Conservation (phyloP, 345 rosid genomes). For the Anacardium occidentale region DNA sequence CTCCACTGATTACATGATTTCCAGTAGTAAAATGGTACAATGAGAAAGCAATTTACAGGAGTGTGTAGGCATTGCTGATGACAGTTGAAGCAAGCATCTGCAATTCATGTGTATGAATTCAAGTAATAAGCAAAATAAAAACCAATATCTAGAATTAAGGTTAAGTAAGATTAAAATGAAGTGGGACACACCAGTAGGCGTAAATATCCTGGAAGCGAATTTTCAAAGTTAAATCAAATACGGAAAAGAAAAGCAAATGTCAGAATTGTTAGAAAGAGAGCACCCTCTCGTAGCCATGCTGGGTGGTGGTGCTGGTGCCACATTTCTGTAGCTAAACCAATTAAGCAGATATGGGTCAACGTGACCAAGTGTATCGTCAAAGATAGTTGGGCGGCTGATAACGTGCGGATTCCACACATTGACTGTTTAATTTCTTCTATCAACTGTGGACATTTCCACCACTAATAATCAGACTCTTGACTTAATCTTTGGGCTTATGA, state of each 20-base stretch:
- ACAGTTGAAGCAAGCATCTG: constrained; percentile 36
- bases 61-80: constrained; percentile 30
- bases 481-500: background rate
- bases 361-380: too few relatives aligned
- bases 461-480: too few relatives aligned
- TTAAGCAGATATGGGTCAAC: background rate
- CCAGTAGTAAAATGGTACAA: constrained; percentile 21
- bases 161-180: background rate
- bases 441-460: too few relatives aligned
- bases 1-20: constrained; percentile 7
- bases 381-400: too few relatives aligned
- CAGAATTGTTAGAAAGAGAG: constrained; percentile 7
- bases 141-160: too few relatives aligned
- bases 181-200: constrained; percentile 22
- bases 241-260: constrained; percentile 13
- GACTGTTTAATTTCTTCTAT: too few relatives aligned
- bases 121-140: too few relatives aligned
- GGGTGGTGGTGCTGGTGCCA: constrained; percentile 1
- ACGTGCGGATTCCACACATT: background rate
- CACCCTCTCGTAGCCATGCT: constrained; percentile 8
- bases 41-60: constrained; percentile 22
- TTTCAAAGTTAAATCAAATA: background rate
- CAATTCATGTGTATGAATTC: background rate
- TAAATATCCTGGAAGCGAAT: constrained; percentile 26
- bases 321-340: background rate